Evolutionary conservation across 2,329 filamentous ascomycete genomes (phyloP).

Genomic region (Microdochium bolleyi): DNA sequence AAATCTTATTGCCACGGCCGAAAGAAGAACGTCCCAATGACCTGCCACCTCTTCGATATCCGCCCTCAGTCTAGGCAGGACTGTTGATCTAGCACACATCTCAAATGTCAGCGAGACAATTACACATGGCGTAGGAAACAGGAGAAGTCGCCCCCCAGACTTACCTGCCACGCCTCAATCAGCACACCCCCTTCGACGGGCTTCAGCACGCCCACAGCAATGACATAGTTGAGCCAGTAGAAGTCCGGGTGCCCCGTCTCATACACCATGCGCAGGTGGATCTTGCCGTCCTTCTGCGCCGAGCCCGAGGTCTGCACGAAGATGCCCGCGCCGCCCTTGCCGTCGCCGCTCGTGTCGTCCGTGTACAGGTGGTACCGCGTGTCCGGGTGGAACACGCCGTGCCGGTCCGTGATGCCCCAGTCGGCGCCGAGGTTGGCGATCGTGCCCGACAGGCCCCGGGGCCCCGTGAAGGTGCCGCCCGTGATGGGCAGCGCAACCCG

Average conservation of each 20-base stretch:
- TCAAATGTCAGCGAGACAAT: no score
- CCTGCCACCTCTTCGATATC: no score
- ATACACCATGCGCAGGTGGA: conserved; percentile 15
- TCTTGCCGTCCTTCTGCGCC: conserved; percentile 11
- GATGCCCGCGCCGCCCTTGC: conserved; percentile 14
- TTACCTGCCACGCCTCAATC: conserved; percentile 21
- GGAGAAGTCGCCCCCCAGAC: not conserved
- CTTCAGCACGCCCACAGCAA: conserved; percentile 17
- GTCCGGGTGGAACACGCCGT: conserved; percentile 17
- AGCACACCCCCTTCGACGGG: conserved; percentile 7
- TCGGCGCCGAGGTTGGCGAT: conserved; percentile 19
- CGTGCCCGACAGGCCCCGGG: conserved; percentile 11
- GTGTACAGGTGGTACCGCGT: conserved; percentile 21
- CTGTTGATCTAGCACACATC: not conserved
- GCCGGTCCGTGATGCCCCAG: conserved; percentile 16
- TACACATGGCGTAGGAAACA: no score
- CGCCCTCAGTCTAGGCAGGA: no score
- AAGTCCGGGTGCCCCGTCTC: conserved; percentile 18
- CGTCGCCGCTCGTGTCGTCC: conserved; percentile 7
- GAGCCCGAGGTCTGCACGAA: conserved; percentile 20
- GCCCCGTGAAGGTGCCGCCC: conserved; percentile 17
- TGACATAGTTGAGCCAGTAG: conserved; percentile 21
- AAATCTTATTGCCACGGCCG: no score
- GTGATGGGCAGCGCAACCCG: conserved; percentile 17
- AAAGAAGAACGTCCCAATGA: no score